A percentile compares a stretch with the other conserved stretches of the same genome.
These are phyloP conservation scores for Trichosporon sp. DNA, from an alignment of 1,284 basidiomycete genomes.

Conservation along the genomic window DNA sequence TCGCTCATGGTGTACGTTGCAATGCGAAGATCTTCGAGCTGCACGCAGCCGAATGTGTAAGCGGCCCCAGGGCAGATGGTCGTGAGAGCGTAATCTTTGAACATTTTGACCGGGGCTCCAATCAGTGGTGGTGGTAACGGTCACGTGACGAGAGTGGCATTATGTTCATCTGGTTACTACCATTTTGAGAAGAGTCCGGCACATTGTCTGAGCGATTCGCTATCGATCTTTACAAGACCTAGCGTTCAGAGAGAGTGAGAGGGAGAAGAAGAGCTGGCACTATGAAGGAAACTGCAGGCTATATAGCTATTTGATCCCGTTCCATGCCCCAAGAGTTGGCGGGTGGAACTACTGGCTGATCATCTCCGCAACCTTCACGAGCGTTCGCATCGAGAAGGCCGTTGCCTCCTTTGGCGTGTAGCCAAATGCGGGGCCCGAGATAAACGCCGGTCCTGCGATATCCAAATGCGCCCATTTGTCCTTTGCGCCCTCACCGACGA, in stretches of 20 bases:
- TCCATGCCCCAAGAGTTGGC: no score
- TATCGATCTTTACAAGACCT: no score
- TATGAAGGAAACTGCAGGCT: no score
- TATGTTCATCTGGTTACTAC: neutral
- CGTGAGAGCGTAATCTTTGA: neutral
- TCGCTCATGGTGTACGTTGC: conserved; percentile 5
- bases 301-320: no score
- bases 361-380: conserved; percentile 6
- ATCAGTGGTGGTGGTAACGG: conserved; percentile 7
- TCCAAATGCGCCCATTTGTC: conserved; percentile 7
- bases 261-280: no score
- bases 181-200: neutral
- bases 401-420: conserved; percentile 7
- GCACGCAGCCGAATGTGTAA: neutral
- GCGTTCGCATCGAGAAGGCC: conserved; percentile 6
- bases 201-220: no score
- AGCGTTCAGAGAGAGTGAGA: no score
- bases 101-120: conserved; percentile 1
- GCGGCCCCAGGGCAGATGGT: neutral
- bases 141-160: neutral
- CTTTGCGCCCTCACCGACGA: conserved; percentile 3
- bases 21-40: neutral
- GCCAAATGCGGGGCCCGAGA: neutral
- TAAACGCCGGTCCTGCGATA: conserved; percentile 7
- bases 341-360: neutral